Percentiles rank a stretch among this genome's conserved stretches.
Evolutionary conservation across 2,329 filamentous ascomycete genomes (phyloP).

Genomic region (Ceratocystis papillata): DNA sequence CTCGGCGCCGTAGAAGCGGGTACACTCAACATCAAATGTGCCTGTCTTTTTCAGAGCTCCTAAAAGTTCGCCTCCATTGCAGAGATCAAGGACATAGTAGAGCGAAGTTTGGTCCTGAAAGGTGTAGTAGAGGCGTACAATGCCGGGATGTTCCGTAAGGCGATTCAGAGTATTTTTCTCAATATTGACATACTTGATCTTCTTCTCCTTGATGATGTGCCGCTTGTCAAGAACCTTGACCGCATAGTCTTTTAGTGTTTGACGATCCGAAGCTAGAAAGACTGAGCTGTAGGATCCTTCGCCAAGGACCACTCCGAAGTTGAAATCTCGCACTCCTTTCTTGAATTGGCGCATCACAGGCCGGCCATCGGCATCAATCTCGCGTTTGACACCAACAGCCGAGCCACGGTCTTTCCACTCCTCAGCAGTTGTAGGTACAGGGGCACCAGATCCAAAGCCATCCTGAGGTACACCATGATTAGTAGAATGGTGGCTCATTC

Average conservation of each 20-base stretch:
- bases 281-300: conserved; percentile 98
- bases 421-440: conserved; percentile 54
- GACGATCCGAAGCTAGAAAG: conserved; percentile 80
- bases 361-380: conserved; percentile 75
- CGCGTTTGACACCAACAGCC: conserved; percentile 70
- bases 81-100: conserved; percentile 93
- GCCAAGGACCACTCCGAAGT: conserved; percentile 78
- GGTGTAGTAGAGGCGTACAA: conserved; percentile 94
- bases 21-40: conserved; percentile 91
- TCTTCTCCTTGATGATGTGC: conserved; percentile 99
- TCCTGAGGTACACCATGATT: conserved; percentile 29
- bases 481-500: conserved; percentile 49
- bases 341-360: conserved; percentile 76
- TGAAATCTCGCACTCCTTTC: conserved; percentile 95
- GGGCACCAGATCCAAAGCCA: conserved; percentile 34
- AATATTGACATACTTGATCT: conserved; percentile 99
- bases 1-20: conserved; percentile 86
- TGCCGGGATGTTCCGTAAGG: conserved; percentile 88
- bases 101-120: conserved; percentile 94
- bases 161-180: conserved; percentile 97
- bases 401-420: conserved; percentile 95
- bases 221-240: conserved; percentile 97
- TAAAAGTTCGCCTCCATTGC: conserved; percentile 80
- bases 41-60: conserved; percentile 88
- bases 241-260: conserved; percentile 90